Evolutionary conservation across 2,329 filamentous ascomycete genomes (phyloP).

Genomic region (Hawksworthiomyces lignivorus): DNA sequence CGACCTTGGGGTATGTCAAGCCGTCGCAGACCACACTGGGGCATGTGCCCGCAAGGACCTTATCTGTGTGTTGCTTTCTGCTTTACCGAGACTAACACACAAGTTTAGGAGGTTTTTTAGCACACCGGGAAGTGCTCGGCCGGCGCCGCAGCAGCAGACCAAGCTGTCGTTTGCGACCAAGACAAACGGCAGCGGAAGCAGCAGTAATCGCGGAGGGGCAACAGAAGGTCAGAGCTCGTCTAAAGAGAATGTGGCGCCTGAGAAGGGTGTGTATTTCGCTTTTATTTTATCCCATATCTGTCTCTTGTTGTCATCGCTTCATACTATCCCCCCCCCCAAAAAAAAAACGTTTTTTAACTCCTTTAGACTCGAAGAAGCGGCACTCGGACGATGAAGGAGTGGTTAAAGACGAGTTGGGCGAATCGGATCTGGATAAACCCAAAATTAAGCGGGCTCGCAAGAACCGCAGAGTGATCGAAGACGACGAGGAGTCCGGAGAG

Average conservation of each 20-base stretch:
- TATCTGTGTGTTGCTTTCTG: constrained; percentile 1
- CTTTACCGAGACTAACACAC: no score
- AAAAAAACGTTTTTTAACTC: no score
- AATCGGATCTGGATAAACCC: constrained; percentile 50
- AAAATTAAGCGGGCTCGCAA: constrained; percentile 50
- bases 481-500: constrained; percentile 49
- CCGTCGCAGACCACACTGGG: constrained; percentile 65
- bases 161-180: constrained; percentile 65
- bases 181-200: constrained; percentile 15
- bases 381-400: constrained; percentile 7
- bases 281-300: no score
- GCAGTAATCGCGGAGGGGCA: constrained; percentile 12
- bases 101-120: constrained; percentile 74
- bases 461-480: constrained; percentile 39
- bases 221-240: constrained; percentile 12
- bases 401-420: constrained; percentile 24
- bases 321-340: no score
- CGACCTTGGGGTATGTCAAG: constrained; percentile 82
- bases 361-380: constrained; percentile 14
- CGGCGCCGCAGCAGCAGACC: constrained; percentile 60
- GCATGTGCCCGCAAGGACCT: constrained; percentile 46
- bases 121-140: constrained; percentile 50
- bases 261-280: constrained; percentile 26
- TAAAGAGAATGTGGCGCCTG: constrained; percentile 31
- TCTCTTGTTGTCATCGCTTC: no score